A percentile compares a stretch with the other conserved stretches of the same genome.
These are phyloP conservation scores for Colletotrichum lupini DNA, from an alignment of 2,329 filamentous ascomycete genomes.

Conservation along the genomic window DNA sequence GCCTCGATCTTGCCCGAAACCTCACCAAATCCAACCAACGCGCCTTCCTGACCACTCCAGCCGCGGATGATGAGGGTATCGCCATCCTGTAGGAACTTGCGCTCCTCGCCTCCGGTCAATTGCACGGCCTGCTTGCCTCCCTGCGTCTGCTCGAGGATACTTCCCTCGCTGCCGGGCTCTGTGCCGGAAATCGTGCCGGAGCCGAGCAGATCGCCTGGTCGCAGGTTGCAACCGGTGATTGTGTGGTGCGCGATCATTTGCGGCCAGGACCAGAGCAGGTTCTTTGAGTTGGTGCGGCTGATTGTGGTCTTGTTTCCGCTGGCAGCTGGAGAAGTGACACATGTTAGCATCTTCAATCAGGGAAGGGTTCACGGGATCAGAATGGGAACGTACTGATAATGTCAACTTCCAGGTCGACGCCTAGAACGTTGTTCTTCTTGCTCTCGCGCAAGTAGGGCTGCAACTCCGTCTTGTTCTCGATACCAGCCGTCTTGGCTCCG, in stretches of 20 bases:
- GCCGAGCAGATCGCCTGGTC: conserved; percentile 79
- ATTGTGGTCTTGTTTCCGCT: conserved; percentile 43
- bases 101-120: conserved; percentile 72
- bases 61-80: conserved; percentile 77
- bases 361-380: fast-evolving
- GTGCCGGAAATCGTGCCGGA: conserved; percentile 81
- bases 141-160: conserved; percentile 77
- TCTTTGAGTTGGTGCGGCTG: conserved; percentile 44
- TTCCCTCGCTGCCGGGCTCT: conserved; percentile 72
- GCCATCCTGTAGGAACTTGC: conserved; percentile 79
- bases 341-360: conserved; percentile 7
- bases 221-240: conserved; percentile 80
- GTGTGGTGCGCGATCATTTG: conserved; percentile 89
- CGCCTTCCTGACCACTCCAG: conserved; percentile 71
- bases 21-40: conserved; percentile 81
- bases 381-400: conserved; percentile 49
- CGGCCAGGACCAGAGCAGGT: conserved; percentile 81
- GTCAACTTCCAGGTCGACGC: conserved; percentile 52
- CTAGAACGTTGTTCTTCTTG: conserved; percentile 49
- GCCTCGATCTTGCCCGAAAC: conserved; percentile 70
- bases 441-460: conserved; percentile 67
- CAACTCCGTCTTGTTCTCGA: conserved; percentile 48
- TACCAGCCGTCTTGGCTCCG: conserved; percentile 38
- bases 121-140: conserved; percentile 74
- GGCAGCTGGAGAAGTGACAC: conserved; percentile 38